These are phyloP conservation scores for Pascua guehoae DNA, from an alignment of 1,284 basidiomycete genomes.

Conservation along the genomic window DNA sequence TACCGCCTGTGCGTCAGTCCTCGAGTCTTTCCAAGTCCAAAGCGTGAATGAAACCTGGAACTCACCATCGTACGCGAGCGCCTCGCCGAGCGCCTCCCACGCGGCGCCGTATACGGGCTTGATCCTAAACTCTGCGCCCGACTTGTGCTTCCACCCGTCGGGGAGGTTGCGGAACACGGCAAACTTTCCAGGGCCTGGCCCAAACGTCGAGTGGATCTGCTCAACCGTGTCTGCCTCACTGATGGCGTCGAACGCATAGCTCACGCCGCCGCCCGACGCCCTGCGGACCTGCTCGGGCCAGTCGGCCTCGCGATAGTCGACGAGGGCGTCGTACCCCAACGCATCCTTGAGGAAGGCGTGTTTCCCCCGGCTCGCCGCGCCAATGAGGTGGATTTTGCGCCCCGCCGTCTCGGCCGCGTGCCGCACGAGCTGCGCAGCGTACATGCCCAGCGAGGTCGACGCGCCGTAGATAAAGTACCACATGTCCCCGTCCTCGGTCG, in stretches of 20 bases:
- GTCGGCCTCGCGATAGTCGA: slow-evolving; percentile 9
- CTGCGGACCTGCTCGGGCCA: slow-evolving; percentile 3
- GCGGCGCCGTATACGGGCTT: slow-evolving; percentile 10
- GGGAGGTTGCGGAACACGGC: slow-evolving; percentile 2
- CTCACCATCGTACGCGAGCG: slow-evolving; percentile 4
- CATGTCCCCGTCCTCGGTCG: background rate
- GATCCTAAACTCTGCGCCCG: background rate
- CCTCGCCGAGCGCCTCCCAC: slow-evolving; percentile 15
- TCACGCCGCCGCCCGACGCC: background rate
- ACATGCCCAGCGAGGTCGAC: slow-evolving; percentile 9
- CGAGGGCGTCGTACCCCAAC: slow-evolving; percentile 6
- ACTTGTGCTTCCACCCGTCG: background rate
- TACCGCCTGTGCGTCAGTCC: background rate
- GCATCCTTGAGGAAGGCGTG: background rate
- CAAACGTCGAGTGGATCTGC: slow-evolving; percentile 1
- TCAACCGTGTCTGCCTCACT: slow-evolving; percentile 5
- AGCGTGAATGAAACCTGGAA: background rate
- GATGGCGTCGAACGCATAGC: slow-evolving; percentile 10
- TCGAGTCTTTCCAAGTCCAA: too few species aligned
- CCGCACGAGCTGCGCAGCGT: slow-evolving; percentile 9
- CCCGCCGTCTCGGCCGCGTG: background rate
- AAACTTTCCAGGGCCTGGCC: background rate
- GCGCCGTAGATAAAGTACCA: slow-evolving; percentile 10
- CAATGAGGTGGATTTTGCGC: background rate
- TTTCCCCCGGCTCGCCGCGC: background rate